phyloP scores from a whole-genome alignment of 2,329 filamentous ascomycete genomes.

The Diaporthe longicolla region DNA sequence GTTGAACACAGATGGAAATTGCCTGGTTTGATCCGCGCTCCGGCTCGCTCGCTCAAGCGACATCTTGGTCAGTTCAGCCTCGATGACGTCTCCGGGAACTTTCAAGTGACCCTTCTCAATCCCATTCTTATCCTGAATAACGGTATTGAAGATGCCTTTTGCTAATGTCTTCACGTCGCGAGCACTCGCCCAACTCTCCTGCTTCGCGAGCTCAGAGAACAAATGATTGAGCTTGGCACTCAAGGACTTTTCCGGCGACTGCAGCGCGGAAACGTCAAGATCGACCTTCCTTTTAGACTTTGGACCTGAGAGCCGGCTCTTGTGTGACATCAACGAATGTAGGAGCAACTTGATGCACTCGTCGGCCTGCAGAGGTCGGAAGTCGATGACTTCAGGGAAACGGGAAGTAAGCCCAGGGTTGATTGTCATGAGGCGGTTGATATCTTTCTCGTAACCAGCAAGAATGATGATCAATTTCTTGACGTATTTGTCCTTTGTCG shows the following conservation, averaged over 20 bases:
- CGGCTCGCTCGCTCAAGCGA: constrained; percentile 46
- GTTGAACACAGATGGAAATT: not conserved
- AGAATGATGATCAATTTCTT: constrained; percentile 76
- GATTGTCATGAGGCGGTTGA: constrained; percentile 71
- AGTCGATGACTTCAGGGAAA: constrained; percentile 74
- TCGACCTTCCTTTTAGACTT: constrained; percentile 32
- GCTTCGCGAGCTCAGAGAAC: constrained; percentile 58
- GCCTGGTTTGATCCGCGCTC: not conserved
- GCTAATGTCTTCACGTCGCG: constrained; percentile 71
- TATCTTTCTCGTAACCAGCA: constrained; percentile 77
- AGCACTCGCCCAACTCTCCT: constrained; percentile 73
- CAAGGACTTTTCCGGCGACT: constrained; percentile 46
- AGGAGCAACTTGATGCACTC: constrained; percentile 63
- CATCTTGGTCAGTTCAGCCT: constrained; percentile 43
- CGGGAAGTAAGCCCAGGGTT: constrained; percentile 76
- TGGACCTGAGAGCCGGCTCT: constrained; percentile 41
- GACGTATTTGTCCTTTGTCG: constrained; percentile 69
- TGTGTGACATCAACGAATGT: constrained; percentile 49
- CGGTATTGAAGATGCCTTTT: constrained; percentile 62
- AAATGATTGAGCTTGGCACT: constrained; percentile 48
- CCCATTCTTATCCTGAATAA: constrained; percentile 52
- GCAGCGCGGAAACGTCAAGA: constrained; percentile 48
- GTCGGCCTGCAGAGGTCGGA: constrained; percentile 59
- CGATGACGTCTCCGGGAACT: constrained; percentile 39
- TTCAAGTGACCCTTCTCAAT: constrained; percentile 40